Base-by-base conservation (phyloP, 1,284 basidiomycete genomes). In the Laetiporus sulphureus region DNA sequence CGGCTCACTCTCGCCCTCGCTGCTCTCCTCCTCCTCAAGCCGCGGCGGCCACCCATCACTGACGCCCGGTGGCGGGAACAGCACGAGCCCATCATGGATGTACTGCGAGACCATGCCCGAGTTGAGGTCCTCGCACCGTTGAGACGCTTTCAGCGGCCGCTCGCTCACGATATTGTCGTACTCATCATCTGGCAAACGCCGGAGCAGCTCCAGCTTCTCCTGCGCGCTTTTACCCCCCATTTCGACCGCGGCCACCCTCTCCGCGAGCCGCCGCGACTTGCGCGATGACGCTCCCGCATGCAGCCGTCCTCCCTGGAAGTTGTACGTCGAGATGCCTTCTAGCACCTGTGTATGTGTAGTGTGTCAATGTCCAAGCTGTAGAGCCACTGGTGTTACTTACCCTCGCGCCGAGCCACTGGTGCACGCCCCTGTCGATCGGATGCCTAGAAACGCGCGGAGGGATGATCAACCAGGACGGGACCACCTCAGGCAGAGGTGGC, bases 391-490 rank as follows among this genome's bases (percentile, higher is more conserved):
- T 31, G 10, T 35, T 23, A 56, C 69, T 43, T 57, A 81, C 81
- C 75, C 71, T 74, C 49, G 70, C 70, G 7, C 69, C 72, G 29
- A 83, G 56, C 34, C 52, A 56, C 13, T 61, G 61, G 51, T 82
- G 80, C 41, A 69, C 64, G 24, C 71, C 68, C 44, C 60, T 53
- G 12, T 72, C 63, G 49, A 79, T 75, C 3, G 57, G 57, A 32
- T 66, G 58, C 32, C 59, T 66, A 6, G 57, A 51, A 3, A 79
- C 57, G 10, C 60, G 66, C 47, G 66, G 58, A 7, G 70, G 58
- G 41, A 71, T 63, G 21, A 68, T 58, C 53, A 71, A 64, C 51
- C 77, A 77, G 2, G 75, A 65, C 15, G 77, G 75, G 32, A 81
- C 52, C 8, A 42, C 50, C 4, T 47, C 45, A 10, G 62, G 55